Conservation (phyloP, 2,329 filamentous ascomycete genomes). For the Colletotrichum tropicicola region DNA sequence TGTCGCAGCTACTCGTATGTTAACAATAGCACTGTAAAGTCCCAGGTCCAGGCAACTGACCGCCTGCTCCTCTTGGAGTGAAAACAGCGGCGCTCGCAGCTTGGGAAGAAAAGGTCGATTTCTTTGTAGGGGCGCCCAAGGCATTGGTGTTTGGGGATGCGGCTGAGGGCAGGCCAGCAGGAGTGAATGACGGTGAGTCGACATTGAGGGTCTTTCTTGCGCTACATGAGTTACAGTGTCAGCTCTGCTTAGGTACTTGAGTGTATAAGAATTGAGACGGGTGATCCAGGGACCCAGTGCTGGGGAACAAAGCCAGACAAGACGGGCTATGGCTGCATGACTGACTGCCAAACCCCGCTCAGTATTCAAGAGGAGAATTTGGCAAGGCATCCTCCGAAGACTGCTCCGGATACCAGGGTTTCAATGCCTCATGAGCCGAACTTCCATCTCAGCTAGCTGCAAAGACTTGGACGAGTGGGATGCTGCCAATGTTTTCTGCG, state of each 20-base stretch:
- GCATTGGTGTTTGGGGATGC: conserved; percentile 36
- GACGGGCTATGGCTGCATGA: too few species aligned
- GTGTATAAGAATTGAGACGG: background rate
- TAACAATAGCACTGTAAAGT: background rate
- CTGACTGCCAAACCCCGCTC: too few species aligned
- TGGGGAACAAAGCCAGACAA: too few species aligned
- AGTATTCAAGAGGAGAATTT: too few species aligned
- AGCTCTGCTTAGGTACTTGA: background rate
- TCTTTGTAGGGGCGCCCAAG: conserved; percentile 62
- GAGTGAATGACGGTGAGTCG: conserved; percentile 95
- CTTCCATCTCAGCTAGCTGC: too few species aligned
- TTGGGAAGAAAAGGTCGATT: conserved; percentile 85
- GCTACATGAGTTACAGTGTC: conserved; percentile 38
- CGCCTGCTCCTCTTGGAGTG: conserved; percentile 71
- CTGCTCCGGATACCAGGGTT: too few species aligned
- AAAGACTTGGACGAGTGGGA: too few species aligned
- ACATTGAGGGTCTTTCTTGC: conserved; percentile 87
- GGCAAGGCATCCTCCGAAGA: too few species aligned
- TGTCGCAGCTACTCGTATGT: conserved; percentile 20
- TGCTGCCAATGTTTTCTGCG: too few species aligned
- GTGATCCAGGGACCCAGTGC: background rate
- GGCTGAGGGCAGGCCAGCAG: conserved; percentile 54
- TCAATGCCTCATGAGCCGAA: too few species aligned
- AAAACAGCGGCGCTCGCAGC: conserved; percentile 90
- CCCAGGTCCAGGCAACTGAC: conserved; percentile 38